A percentile compares a stretch with the other conserved stretches of the same genome.
Conservation (phyloP, 2,329 filamentous ascomycete genomes). For the Phaeosphaeriaceae sp. region DNA sequence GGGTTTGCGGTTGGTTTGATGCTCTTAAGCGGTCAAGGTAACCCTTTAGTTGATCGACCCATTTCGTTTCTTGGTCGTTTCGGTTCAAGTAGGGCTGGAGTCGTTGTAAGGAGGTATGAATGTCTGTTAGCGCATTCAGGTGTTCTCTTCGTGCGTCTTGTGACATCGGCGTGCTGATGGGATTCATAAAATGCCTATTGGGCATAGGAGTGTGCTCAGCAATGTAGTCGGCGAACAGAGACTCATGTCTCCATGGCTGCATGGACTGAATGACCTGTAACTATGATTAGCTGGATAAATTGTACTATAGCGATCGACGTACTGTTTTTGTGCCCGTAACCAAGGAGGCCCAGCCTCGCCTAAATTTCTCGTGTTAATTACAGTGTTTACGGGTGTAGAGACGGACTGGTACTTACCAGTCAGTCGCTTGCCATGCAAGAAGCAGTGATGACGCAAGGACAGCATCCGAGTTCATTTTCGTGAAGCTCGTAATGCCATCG, state of each 20-base stretch:
- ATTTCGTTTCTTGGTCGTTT: slow-evolving; percentile 55
- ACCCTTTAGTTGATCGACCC: slow-evolving; percentile 56
- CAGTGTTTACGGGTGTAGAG: background rate
- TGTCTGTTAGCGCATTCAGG: slow-evolving; percentile 46
- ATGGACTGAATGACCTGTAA: slow-evolving; percentile 83
- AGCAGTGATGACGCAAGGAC: slow-evolving; percentile 90
- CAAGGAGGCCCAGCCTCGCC: slow-evolving; percentile 90
- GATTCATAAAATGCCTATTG: slow-evolving; percentile 59
- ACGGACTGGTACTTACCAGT: slow-evolving; percentile 73
- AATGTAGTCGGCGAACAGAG: slow-evolving; percentile 82
- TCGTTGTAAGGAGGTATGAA: slow-evolving; percentile 52
- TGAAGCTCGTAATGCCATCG: slow-evolving; percentile 84
- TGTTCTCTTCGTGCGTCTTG: slow-evolving; percentile 65
- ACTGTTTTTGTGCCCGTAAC: slow-evolving; percentile 91
- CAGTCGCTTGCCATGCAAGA: slow-evolving; percentile 93
- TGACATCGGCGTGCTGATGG: slow-evolving; percentile 69
- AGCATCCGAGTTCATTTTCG: slow-evolving; percentile 84
- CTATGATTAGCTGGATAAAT: slow-evolving; percentile 14
- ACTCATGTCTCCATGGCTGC: slow-evolving; percentile 90
- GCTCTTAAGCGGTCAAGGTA: slow-evolving; percentile 55
- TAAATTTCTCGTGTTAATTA: slow-evolving; percentile 46
- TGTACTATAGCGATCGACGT: slow-evolving; percentile 50
- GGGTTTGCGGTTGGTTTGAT: slow-evolving; percentile 53
- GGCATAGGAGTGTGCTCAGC: slow-evolving; percentile 67
- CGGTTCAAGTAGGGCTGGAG: slow-evolving; percentile 52